phyloP scores from a whole-genome alignment of 768 basidiomycete genomes.

The Epithele typhae region DNA sequence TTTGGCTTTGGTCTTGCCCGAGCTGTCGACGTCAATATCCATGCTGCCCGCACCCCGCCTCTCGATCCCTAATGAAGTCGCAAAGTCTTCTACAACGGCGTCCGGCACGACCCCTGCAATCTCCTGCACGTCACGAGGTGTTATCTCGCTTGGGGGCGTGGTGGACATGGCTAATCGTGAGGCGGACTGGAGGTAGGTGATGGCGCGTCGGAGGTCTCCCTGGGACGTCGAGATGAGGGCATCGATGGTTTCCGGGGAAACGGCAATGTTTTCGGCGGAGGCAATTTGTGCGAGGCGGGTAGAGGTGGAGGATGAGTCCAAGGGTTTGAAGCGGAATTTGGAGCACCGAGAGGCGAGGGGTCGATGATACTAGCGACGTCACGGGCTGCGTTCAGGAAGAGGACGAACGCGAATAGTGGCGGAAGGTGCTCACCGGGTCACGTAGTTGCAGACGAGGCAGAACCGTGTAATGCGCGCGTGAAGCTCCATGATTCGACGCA shows the following conservation, averaged over 20 bases:
- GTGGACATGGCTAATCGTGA: conserved; percentile 79
- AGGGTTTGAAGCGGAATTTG: conserved; percentile 95
- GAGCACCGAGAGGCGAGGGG: conserved; percentile 98
- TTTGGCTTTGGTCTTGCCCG: conserved; percentile 15
- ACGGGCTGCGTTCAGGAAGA: not conserved
- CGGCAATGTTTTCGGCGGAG: conserved; percentile 59
- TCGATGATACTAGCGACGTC: conserved; percentile 82
- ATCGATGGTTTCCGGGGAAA: conserved; percentile 56
- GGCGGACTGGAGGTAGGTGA: conserved; percentile 96
- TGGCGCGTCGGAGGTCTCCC: conserved; percentile 94
- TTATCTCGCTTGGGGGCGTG: conserved; percentile 68
- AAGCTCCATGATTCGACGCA: conserved; percentile 99
- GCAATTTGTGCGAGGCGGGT: conserved; percentile 80
- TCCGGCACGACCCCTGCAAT: conserved; percentile 95
- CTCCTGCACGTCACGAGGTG: conserved; percentile 81
- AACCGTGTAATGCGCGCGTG: conserved; percentile 96
- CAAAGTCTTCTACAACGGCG: conserved; percentile 63
- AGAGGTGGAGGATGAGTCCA: conserved; percentile 75
- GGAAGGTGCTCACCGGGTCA: conserved; percentile 70
- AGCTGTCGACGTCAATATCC: conserved; percentile 46
- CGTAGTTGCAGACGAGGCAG: conserved; percentile 98
- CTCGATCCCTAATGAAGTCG: conserved; percentile 69
- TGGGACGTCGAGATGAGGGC: conserved; percentile 76
- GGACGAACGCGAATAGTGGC: no score
- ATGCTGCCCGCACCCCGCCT: conserved; percentile 37